Evolutionary conservation across 1,139 yeast genomes (phyloP).

Genomic region (Diutina scorzettiae): DNA sequence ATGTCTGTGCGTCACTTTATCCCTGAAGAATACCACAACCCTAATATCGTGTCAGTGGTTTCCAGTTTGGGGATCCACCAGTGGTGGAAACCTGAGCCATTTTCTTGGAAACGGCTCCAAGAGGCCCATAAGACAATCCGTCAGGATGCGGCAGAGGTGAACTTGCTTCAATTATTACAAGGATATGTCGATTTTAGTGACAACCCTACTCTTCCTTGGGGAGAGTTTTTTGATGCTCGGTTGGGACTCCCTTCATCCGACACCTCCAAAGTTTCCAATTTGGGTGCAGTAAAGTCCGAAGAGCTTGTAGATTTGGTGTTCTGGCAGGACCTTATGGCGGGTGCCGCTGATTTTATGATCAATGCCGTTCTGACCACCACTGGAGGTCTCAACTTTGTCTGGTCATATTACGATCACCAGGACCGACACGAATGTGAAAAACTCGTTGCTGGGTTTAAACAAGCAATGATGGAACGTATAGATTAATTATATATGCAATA

Average conservation of each 20-base stretch:
- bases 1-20: neutral
- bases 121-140: neutral
- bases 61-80: neutral
- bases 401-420: neutral
- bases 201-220: neutral
- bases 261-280: neutral
- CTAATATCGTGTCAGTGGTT: neutral
- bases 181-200: neutral
- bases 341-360: neutral
- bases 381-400: conserved; percentile 1
- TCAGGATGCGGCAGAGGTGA: neutral
- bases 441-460: neutral
- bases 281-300: neutral
- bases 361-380: neutral
- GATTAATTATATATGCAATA: too few relatives aligned
- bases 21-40: neutral
- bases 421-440: neutral
- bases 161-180: neutral
- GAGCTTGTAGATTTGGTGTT: conserved; percentile 1
- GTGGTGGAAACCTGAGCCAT: neutral
- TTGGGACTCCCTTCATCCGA: neutral
- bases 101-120: neutral
- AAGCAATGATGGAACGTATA: too few relatives aligned
- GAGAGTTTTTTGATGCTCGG: neutral
- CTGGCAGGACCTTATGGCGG: neutral